Evolutionary conservation across 306 rosid genomes (phyloP).

Genomic region (Parietaria judaica): DNA sequence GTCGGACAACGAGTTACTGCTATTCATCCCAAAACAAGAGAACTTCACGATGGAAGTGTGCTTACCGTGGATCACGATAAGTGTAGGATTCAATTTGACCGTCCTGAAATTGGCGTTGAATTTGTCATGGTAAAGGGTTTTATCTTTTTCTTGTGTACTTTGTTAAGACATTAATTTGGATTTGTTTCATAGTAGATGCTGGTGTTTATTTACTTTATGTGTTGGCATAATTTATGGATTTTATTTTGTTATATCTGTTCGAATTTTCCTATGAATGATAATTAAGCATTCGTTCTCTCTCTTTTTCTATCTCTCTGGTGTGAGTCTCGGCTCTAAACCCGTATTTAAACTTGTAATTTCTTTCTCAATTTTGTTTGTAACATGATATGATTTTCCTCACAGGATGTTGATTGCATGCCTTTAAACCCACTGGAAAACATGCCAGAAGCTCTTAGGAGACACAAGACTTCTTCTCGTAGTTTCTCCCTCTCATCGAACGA

Average conservation of each 20-base stretch:
- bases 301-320: too few relatives aligned
- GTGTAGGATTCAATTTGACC: slow-evolving; percentile 84
- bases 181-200: too few relatives aligned
- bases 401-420: slow-evolving; percentile 96
- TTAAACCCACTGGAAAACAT: slow-evolving; percentile 58
- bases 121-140: slow-evolving; percentile 55
- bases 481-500: slow-evolving; percentile 35
- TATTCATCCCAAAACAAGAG: slow-evolving; percentile 79
- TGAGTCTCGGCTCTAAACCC: too few relatives aligned
- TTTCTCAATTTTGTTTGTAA: slow-evolving; percentile 17
- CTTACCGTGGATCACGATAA: slow-evolving; percentile 81
- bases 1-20: slow-evolving; percentile 93
- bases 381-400: slow-evolving; percentile 17
- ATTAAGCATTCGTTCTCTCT: too few relatives aligned
- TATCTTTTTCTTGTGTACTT: too few relatives aligned
- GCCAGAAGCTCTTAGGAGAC: slow-evolving; percentile 67
- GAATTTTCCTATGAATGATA: too few relatives aligned
- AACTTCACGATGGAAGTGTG: slow-evolving; percentile 86
- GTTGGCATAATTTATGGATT: too few relatives aligned
- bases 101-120: slow-evolving; percentile 80
- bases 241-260: too few relatives aligned
- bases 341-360: neutral
- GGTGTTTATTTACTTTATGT: too few relatives aligned
- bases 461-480: slow-evolving; percentile 25
- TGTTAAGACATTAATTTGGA: too few relatives aligned